Evolutionary conservation across 164 flowering plant genomes (phyloP).

Genomic region (Nymphaea thermarum): DNA sequence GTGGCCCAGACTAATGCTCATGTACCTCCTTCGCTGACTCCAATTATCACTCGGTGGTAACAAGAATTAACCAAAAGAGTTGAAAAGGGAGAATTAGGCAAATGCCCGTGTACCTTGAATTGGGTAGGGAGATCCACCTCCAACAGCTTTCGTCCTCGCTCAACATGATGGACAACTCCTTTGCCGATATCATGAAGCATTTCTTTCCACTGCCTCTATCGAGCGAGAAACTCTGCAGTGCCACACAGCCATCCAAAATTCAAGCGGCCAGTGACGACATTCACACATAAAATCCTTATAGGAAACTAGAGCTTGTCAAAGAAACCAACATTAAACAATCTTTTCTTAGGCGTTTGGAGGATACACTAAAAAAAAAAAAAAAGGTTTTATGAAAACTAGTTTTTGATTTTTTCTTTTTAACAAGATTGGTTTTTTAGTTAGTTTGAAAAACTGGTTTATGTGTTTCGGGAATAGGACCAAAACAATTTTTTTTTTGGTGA

Average conservation of each 20-base stretch:
- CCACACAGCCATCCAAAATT: neutral
- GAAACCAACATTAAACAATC: too few species aligned
- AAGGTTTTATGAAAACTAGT: too few species aligned
- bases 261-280: neutral
- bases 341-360: too few species aligned
- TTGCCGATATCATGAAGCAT: constrained; percentile 28
- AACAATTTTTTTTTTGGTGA: too few species aligned
- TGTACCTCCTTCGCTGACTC: neutral
- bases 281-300: too few species aligned
- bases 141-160: constrained; percentile 19
- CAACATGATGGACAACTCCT: constrained; percentile 25
- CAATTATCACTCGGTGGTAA: neutral
- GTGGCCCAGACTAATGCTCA: neutral
- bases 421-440: too few species aligned
- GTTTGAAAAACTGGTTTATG: too few species aligned
- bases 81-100: neutral
- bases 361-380: too few species aligned
- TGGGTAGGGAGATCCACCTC: constrained; percentile 23
- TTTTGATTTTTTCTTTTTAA: too few species aligned
- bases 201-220: constrained; percentile 28
- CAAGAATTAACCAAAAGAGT: neutral
- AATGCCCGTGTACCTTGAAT: constrained; percentile 13
- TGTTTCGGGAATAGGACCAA: too few species aligned
- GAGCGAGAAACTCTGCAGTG: constrained; percentile 27
- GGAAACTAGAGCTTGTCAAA: too few species aligned